Percentiles rank a stretch among this genome's conserved stretches.
phyloP scores from a whole-genome alignment of 148 eudicot genomes.

The Bassia scoparia region DNA sequence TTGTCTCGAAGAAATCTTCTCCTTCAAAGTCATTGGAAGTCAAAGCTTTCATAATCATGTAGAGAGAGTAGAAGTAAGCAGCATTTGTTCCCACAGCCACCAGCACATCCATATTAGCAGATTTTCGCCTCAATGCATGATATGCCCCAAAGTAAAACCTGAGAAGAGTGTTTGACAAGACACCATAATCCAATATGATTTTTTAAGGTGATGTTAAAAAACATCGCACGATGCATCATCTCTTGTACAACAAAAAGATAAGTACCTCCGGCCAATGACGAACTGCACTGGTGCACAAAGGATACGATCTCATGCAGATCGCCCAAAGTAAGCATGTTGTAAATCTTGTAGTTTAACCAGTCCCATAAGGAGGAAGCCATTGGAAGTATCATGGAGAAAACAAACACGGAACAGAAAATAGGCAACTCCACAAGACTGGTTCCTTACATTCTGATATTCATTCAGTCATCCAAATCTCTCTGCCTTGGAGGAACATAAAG shows the following conservation, averaged over 20 bases:
- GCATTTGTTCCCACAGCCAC: conserved; percentile 97
- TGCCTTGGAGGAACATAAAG: conserved; percentile 63
- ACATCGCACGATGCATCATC: not conserved
- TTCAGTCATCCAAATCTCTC: conserved; percentile 56
- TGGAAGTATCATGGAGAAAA: conserved; percentile 85
- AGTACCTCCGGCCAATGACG: conserved; percentile 76
- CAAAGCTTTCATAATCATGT: conserved; percentile 55
- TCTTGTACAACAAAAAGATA: conserved; percentile 4
- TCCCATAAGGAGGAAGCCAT: conserved; percentile 91
- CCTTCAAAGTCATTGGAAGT: conserved; percentile 68
- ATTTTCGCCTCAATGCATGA: conserved; percentile 75
- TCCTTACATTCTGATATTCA: conserved; percentile 49
- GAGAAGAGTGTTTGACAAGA: conserved; percentile 26
- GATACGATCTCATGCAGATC: conserved; percentile 75
- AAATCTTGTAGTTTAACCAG: conserved; percentile 76
- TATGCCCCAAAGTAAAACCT: conserved; percentile 91
- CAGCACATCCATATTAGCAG: conserved; percentile 97
- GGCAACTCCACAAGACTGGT: conserved; percentile 79
- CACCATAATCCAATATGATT: not conserved
- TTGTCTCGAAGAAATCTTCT: conserved; percentile 91
- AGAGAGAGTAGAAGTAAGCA: conserved; percentile 89
- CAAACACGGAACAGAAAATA: conserved; percentile 76
- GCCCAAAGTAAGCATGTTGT: conserved; percentile 76
- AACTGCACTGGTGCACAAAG: conserved; percentile 91
- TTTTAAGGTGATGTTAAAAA: not conserved